phyloP scores from a whole-genome alignment of 441 rosid genomes.

The Rhodomyrtus psidioides region DNA sequence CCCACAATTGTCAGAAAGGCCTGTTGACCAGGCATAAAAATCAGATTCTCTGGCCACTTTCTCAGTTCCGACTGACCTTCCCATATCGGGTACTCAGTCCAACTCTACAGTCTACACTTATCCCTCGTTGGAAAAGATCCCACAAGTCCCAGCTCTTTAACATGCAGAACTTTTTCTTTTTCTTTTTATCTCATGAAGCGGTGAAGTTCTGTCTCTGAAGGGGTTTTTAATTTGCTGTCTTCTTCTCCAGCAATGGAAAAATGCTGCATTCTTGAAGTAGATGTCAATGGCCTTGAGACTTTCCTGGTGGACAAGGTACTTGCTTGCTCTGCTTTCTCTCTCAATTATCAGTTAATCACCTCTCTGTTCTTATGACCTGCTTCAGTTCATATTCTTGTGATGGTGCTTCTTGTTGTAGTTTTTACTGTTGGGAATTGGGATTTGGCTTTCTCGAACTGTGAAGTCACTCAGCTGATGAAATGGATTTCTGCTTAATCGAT shows the following conservation, averaged over 20 bases:
- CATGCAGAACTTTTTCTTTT: background rate
- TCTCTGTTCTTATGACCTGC: background rate
- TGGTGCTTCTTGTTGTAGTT: background rate
- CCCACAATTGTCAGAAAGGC: background rate
- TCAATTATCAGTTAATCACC: background rate
- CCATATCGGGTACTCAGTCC: background rate
- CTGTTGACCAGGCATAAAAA: background rate
- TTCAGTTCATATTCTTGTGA: background rate
- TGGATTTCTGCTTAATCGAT: background rate
- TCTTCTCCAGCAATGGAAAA: conserved; percentile 23
- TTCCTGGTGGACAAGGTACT: conserved; percentile 48
- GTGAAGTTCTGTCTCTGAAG: background rate
- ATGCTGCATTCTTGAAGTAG: conserved; percentile 37
- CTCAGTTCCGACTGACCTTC: conserved; percentile 15
- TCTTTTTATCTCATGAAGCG: too few species aligned
- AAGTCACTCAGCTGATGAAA: background rate
- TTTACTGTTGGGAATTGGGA: background rate
- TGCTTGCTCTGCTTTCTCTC: background rate
- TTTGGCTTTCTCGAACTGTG: background rate
- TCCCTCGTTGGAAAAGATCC: background rate
- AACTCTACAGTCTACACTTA: background rate
- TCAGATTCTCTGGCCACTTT: conserved; percentile 1
- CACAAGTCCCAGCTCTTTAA: background rate
- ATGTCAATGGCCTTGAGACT: conserved; percentile 42
- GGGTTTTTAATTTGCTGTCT: background rate